phyloP scores from a whole-genome alignment of 495 filamentous ascomycete genomes.

The Xanthoparmelia taractica region DNA sequence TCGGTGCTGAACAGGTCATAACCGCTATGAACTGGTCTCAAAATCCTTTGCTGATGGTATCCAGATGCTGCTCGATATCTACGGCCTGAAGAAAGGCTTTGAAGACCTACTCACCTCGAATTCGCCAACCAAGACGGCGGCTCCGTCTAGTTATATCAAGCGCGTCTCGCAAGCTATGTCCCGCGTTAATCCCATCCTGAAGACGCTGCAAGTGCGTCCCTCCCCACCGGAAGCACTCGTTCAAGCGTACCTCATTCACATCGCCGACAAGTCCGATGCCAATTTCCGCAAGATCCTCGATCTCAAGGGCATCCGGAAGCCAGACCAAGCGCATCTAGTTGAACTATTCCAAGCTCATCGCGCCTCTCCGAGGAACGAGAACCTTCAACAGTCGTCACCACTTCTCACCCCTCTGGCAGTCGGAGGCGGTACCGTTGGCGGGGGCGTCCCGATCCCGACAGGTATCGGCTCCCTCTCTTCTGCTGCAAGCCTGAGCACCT shows the following conservation, averaged over 20 bases:
- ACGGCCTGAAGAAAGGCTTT: slow-evolving; percentile 80
- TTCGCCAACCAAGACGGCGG: slow-evolving; percentile 36
- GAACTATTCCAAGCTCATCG: slow-evolving; percentile 86
- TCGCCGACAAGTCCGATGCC: slow-evolving; percentile 78
- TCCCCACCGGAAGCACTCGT: slow-evolving; percentile 88
- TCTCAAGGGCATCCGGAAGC: slow-evolving; percentile 72
- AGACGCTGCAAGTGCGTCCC: slow-evolving; percentile 90
- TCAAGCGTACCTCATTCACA: slow-evolving; percentile 92
- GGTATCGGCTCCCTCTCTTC: slow-evolving; percentile 35
- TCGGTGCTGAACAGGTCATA: slow-evolving; percentile 83
- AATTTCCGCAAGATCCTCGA: slow-evolving; percentile 98
- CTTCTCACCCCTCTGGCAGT: slow-evolving; percentile 55
- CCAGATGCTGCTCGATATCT: slow-evolving; percentile 88
- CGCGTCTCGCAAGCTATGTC: slow-evolving; percentile 78
- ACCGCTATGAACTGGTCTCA: not conserved
- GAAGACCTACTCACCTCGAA: slow-evolving; percentile 54
- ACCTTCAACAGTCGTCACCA: slow-evolving; percentile 50
- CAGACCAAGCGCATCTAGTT: slow-evolving; percentile 72
- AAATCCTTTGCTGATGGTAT: not conserved
- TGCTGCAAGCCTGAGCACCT: slow-evolving; percentile 38
- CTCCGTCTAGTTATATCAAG: slow-evolving; percentile 67
- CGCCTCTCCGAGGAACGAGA: slow-evolving; percentile 37
- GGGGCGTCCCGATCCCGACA: slow-evolving; percentile 25
- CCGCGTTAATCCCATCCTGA: slow-evolving; percentile 85
- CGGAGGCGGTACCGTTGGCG: slow-evolving; percentile 24